A percentile compares a stretch with the other conserved stretches of the same genome.
phyloP scores from a whole-genome alignment of 345 rosid genomes.

The Noccaea bulbosa region DNA sequence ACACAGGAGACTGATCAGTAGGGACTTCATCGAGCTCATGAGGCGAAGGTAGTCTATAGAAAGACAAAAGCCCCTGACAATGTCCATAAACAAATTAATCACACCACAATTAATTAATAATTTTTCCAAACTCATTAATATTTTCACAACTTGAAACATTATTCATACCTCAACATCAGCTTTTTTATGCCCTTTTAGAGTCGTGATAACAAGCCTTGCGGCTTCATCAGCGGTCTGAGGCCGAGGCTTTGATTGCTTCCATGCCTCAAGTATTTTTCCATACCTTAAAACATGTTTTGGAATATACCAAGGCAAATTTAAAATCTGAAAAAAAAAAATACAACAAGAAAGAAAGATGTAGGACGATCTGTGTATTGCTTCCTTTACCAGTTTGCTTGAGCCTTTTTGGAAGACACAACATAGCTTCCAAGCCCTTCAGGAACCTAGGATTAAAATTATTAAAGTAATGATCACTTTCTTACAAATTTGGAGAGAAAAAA shows the following conservation, averaged over 20 bases:
- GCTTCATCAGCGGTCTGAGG: slow-evolving; percentile 76
- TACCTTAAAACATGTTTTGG: slow-evolving; percentile 60
- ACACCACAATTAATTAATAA: slow-evolving; percentile 1
- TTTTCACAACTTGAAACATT: slow-evolving; percentile 10
- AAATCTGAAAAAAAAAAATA: neutral
- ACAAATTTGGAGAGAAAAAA: neutral
- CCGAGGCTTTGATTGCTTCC: slow-evolving; percentile 77
- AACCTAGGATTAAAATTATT: slow-evolving; percentile 47
- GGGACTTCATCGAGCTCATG: slow-evolving; percentile 45
- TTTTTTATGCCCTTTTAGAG: slow-evolving; percentile 64
- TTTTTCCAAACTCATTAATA: neutral
- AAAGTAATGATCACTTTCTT: neutral
- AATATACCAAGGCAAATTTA: neutral
- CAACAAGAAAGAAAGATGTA: neutral
- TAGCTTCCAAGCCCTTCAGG: slow-evolving; percentile 70
- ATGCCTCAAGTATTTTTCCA: slow-evolving; percentile 73
- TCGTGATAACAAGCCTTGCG: slow-evolving; percentile 60
- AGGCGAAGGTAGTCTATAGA: slow-evolving; percentile 79
- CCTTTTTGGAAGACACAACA: slow-evolving; percentile 78
- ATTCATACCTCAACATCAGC: slow-evolving; percentile 89
- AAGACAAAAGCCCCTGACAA: slow-evolving; percentile 71
- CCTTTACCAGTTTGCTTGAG: slow-evolving; percentile 89
- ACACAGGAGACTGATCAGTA: slow-evolving; percentile 45
- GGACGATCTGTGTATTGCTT: slow-evolving; percentile 4
- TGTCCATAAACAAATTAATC: slow-evolving; percentile 8